Conservation (phyloP, 805 yeast species). For the Candida yuanshanica region DNA sequence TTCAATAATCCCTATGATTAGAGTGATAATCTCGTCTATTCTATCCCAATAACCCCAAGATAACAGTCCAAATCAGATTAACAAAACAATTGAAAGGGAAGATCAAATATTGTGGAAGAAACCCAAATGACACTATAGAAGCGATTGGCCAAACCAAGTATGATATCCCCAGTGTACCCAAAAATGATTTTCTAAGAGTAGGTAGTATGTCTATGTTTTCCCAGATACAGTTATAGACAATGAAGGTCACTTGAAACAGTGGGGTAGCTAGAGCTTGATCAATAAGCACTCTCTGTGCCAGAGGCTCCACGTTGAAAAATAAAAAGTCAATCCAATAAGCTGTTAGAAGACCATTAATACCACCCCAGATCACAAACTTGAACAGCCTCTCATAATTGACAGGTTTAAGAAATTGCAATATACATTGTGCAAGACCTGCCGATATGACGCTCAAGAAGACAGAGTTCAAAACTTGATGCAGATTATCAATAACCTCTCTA, state of each 20-base stretch:
- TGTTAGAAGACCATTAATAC: slow-evolving; percentile 50
- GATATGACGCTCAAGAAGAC: slow-evolving; percentile 19
- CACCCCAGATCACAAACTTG: slow-evolving; percentile 58
- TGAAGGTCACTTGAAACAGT: slow-evolving; percentile 45
- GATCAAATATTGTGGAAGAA: slow-evolving; percentile 42
- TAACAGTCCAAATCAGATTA: slow-evolving; percentile 49
- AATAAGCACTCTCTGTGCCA: slow-evolving; percentile 34
- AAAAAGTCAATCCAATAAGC: slow-evolving; percentile 50
- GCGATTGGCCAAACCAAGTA: slow-evolving; percentile 58
- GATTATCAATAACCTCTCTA: slow-evolving; percentile 19
- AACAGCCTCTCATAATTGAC: slow-evolving; percentile 16
- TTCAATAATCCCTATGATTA: not conserved
- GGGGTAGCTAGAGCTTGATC: slow-evolving; percentile 57
- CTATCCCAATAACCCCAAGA: slow-evolving; percentile 34
- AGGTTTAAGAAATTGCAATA: slow-evolving; percentile 18
- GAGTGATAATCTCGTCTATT: not conserved
- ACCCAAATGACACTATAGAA: slow-evolving; percentile 43
- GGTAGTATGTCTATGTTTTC: slow-evolving; percentile 36
- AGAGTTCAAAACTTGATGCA: slow-evolving; percentile 22
- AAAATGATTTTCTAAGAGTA: slow-evolving; percentile 33
- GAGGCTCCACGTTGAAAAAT: slow-evolving; percentile 30
- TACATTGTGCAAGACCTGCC: slow-evolving; percentile 20
- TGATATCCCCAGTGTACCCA: slow-evolving; percentile 45
- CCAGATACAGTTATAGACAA: slow-evolving; percentile 47
- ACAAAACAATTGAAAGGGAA: slow-evolving; percentile 57